Evolutionary conservation across 176 grass and related monocot species (phyloP).

Genomic region (Eremochloa ophiuroides): DNA sequence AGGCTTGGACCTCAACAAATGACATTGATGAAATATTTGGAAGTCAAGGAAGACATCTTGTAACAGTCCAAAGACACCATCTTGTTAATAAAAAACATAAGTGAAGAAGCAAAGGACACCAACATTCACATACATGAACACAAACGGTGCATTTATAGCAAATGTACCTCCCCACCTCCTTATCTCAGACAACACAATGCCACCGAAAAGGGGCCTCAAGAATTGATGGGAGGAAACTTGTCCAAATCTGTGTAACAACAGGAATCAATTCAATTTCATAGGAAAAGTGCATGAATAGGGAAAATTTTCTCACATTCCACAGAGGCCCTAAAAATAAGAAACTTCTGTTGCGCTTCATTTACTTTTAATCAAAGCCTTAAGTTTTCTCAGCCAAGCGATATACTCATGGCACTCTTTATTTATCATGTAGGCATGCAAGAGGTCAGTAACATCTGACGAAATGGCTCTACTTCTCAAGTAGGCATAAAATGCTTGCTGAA

Average conservation of each 20-base stretch:
- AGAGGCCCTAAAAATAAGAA: neutral
- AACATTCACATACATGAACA: neutral
- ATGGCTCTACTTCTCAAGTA: constrained; percentile 39
- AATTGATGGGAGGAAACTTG: neutral
- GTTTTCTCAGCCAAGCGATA: constrained; percentile 40
- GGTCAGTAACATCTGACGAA: constrained; percentile 22
- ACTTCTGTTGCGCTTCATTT: neutral
- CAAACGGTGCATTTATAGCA: neutral
- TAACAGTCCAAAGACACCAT: neutral
- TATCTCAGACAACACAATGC: neutral
- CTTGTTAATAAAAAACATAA: neutral
- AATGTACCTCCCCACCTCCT: neutral
- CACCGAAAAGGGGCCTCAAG: neutral
- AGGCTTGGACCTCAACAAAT: neutral
- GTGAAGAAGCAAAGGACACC: neutral
- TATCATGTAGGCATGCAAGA: constrained; percentile 49
- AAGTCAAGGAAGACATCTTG: neutral
- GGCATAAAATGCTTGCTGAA: constrained; percentile 29
- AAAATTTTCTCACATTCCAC: no score
- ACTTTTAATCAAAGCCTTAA: constrained; percentile 32
- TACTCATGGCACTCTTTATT: constrained; percentile 46
- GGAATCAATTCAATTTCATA: no score
- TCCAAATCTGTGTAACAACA: neutral
- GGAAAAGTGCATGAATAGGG: no score
- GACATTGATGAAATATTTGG: neutral